A percentile compares a stretch with the other conserved stretches of the same genome.
Evolutionary conservation across 768 basidiomycete species (phyloP).

Genomic region (Gloeostereum incarnatum): DNA sequence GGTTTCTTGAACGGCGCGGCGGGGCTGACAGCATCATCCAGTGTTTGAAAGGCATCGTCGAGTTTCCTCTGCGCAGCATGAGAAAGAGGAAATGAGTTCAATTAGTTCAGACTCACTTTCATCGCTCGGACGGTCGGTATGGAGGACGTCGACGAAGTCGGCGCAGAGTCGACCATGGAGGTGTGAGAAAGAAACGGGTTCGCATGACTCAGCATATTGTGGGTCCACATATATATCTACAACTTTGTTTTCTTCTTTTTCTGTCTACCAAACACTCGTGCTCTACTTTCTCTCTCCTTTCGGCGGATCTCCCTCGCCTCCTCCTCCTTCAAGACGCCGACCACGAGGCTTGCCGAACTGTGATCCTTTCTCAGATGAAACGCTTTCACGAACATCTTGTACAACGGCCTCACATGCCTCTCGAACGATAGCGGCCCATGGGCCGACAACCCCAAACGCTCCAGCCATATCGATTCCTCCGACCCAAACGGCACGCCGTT

Average conservation of each 20-base stretch:
- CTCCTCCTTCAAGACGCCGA: slow-evolving; percentile 46
- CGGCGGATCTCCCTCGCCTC: slow-evolving; percentile 13
- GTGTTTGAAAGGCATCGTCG: slow-evolving; percentile 65
- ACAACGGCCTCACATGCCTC: slow-evolving; percentile 57
- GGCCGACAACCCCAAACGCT: slow-evolving; percentile 22
- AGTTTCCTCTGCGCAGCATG: slow-evolving; percentile 70
- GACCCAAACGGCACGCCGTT: slow-evolving; percentile 13
- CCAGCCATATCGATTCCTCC: slow-evolving; percentile 1
- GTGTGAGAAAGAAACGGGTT: too few species aligned
- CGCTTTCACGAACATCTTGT: slow-evolving; percentile 64
- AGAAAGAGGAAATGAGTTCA: too few species aligned
- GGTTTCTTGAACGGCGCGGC: slow-evolving; percentile 18
- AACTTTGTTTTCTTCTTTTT: too few species aligned
- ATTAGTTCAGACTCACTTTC: too few species aligned
- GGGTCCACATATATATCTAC: too few species aligned
- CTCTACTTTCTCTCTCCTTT: not conserved
- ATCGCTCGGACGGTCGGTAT: too few species aligned
- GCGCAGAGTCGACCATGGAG: too few species aligned
- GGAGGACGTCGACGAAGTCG: too few species aligned
- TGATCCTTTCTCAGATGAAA: slow-evolving; percentile 48
- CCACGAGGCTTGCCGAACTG: slow-evolving; percentile 39
- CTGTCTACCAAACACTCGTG: not conserved
- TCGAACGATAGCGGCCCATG: slow-evolving; percentile 39
- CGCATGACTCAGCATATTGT: too few species aligned
- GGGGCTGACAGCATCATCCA: slow-evolving; percentile 55